A percentile compares a stretch with the other conserved stretches of the same genome.
Conservation (phyloP, 352 stramenopile species). For the Phytopythium montanum region DNA sequence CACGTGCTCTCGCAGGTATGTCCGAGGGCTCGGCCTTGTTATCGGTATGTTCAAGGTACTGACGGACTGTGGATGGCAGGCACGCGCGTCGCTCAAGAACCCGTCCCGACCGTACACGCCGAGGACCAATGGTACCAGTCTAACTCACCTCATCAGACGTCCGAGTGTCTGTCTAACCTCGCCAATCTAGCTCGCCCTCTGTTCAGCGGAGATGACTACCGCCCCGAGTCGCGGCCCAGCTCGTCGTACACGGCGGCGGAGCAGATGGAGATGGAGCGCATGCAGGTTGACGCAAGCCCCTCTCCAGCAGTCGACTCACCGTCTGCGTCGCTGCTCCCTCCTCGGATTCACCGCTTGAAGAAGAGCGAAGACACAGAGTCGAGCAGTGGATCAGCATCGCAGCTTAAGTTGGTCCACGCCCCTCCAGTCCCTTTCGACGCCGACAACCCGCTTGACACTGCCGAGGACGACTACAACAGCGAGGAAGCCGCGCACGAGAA, state of each 20-base stretch:
- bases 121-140: conserved; percentile 31
- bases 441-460: conserved; percentile 1
- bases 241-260: conserved; percentile 58
- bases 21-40: not conserved
- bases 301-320: not conserved
- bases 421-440: conserved; percentile 23
- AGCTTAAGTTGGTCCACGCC: conserved; percentile 46
- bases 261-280: conserved; percentile 33
- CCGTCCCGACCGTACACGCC: conserved; percentile 79
- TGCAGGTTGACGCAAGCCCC: conserved; percentile 13
- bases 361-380: not conserved
- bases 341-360: conserved; percentile 6
- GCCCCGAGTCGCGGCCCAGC: conserved; percentile 55
- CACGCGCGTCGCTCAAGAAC: conserved; percentile 75
- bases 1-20: conserved; percentile 69
- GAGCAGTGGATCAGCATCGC: conserved; percentile 1
- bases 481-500: conserved; percentile 2
- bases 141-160: not conserved
- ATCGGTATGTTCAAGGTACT: not conserved
- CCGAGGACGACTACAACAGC: not conserved
- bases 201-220: conserved; percentile 79
- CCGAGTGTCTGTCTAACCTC: not conserved
- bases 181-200: conserved; percentile 29
- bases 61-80: conserved; percentile 19
- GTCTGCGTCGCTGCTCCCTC: conserved; percentile 14